Conservation (phyloP, 768 basidiomycete species). For the Lactarius psammicola region DNA sequence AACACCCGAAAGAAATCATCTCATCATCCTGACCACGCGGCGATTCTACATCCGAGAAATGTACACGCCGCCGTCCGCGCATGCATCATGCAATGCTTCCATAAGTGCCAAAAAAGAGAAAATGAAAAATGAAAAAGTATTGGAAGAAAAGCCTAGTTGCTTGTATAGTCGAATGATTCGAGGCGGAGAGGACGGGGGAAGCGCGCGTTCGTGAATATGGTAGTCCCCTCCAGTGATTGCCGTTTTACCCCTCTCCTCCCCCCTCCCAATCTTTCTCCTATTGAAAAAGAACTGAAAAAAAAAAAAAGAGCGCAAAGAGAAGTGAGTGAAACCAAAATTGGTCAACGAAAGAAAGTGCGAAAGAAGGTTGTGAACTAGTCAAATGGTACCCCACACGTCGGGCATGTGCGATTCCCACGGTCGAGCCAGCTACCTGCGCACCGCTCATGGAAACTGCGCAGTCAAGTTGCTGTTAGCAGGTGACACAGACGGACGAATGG, state of each 20-base stretch:
- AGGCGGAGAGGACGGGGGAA: background rate
- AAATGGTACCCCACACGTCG: constrained; percentile 20
- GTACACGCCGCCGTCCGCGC: background rate
- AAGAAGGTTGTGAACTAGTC: constrained; percentile 5
- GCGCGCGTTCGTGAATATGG: background rate
- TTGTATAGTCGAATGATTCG: background rate
- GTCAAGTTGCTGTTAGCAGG: too few species aligned
- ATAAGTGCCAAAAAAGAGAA: background rate
- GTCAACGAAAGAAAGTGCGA: background rate
- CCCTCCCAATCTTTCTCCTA: background rate
- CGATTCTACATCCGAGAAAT: background rate
- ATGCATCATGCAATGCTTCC: background rate
- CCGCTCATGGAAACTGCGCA: constrained; percentile 27
- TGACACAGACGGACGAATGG: background rate
- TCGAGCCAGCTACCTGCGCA: constrained; percentile 24
- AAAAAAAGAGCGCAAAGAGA: background rate
- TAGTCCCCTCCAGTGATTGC: background rate
- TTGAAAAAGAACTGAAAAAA: background rate
- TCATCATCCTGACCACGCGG: background rate
- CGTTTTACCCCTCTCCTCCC: background rate
- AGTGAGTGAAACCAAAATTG: background rate
- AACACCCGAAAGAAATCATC: background rate
- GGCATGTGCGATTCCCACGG: constrained; percentile 22
- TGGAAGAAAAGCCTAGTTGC: background rate
- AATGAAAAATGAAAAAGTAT: background rate